Evolutionary conservation across 768 basidiomycete species (phyloP).

Genomic region (Stropharia rugosoannulata): DNA sequence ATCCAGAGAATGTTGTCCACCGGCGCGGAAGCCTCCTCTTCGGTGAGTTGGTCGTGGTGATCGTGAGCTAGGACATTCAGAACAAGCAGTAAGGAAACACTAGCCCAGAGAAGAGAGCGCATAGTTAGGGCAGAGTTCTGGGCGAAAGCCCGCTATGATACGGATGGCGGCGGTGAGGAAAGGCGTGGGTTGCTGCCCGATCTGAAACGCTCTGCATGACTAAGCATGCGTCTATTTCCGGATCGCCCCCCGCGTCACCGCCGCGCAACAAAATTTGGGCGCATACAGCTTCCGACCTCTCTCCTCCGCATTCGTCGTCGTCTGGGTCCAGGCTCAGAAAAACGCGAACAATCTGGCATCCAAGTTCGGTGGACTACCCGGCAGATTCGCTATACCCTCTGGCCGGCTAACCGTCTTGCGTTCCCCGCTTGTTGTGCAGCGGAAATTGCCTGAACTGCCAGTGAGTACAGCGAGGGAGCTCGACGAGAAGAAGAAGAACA

Average conservation of each 20-base stretch:
- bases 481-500: conserved; percentile 12
- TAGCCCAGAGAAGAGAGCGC: neutral
- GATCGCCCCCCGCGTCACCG: neutral
- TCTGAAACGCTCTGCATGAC: neutral
- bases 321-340: neutral
- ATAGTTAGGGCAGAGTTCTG: neutral
- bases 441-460: neutral
- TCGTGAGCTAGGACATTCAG: conserved; percentile 47
- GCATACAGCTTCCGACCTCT: neutral
- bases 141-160: neutral
- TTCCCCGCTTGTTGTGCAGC: neutral
- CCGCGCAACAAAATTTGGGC: neutral
- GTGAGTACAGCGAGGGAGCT: neutral
- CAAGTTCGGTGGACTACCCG: neutral
- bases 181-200: neutral
- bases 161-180: neutral
- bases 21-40: conserved; percentile 62
- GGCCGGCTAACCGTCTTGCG: neutral
- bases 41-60: conserved; percentile 62
- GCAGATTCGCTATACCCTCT: neutral
- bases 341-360: conserved; percentile 1
- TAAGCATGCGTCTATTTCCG: neutral
- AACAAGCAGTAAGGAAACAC: neutral
- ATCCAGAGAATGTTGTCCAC: conserved; percentile 80
- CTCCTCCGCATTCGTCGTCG: neutral